Percentiles rank a stretch among this genome's conserved stretches.
phyloP scores from a whole-genome alignment of 305 asterid species.

The Fraxinus paxiana region DNA sequence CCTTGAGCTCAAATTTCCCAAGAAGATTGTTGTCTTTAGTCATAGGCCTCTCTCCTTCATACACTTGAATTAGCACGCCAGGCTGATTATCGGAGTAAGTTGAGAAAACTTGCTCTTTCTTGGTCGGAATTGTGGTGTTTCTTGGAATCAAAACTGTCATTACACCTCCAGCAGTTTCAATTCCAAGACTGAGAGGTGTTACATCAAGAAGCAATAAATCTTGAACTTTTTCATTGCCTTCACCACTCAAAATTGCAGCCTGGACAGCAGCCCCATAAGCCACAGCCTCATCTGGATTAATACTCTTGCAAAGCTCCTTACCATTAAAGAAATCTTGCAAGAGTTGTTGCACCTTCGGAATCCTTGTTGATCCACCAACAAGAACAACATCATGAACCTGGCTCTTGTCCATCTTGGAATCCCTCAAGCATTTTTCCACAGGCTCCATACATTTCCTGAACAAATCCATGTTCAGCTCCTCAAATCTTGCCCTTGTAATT shows the following conservation, averaged over 20 bases:
- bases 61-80: conserved; percentile 45
- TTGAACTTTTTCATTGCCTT: conserved; percentile 47
- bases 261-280: conserved; percentile 63
- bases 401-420: conserved; percentile 42
- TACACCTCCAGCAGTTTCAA: conserved; percentile 56
- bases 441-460: conserved; percentile 58
- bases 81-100: conserved; percentile 52
- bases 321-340: conserved; percentile 60
- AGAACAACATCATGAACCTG: conserved; percentile 51
- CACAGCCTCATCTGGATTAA: conserved; percentile 57
- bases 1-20: conserved; percentile 51
- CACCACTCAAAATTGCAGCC: conserved; percentile 55
- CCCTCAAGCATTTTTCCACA: conserved; percentile 51
- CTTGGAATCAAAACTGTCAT: conserved; percentile 52
- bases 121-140: conserved; percentile 52
- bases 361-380: conserved; percentile 58
- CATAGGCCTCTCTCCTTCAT: conserved; percentile 55
- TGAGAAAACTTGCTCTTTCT: conserved; percentile 54
- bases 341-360: conserved; percentile 52
- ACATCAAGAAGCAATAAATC: conserved; percentile 53
- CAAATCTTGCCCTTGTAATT: conserved; percentile 49
- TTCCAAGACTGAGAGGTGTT: conserved; percentile 49
- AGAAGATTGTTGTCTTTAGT: conserved; percentile 53
- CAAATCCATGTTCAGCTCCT: conserved; percentile 52
- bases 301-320: conserved; percentile 56